Evolutionary conservation across 805 yeast genomes (phyloP), one percentile per base, ranked within the genome.

Genomic region (Candida endomychidarum): DNA sequence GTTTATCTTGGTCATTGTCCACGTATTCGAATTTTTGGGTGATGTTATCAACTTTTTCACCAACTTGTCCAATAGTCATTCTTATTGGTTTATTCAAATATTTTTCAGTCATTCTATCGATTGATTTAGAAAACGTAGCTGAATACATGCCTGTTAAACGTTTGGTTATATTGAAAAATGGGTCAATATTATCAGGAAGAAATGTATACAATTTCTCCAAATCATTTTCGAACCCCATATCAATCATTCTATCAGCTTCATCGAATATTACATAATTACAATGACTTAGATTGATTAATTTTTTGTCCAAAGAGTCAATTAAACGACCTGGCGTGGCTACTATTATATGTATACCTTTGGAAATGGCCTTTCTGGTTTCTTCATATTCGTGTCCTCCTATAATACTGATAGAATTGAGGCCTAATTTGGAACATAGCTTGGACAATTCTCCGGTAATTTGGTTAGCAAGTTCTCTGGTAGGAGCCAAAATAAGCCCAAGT

Each of bases 181-280:
- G 65, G 9, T 52, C 43, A 37, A 72, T 72, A 4, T 53, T 45
- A 0, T 58, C 46, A 0, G 87, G 83, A n/a, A 86, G 65, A 25
- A 65, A 65, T 3, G 65, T 67, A 37, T 85, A 58, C 11, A 91
- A 78, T 29, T 73, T 69, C 16, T 73, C 75, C 34, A 91, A 76
- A 53, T 88, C 88, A 23, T 77, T 83, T 57, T 88, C 96, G 58
- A 91, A 91, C 3, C 97, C 97, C 78, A 91, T 75, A 58, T 89
- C 96, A 30, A 91, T 81, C 98, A 91, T 91, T 49, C 90, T 72
- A 60, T 91, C 99, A 2, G 96, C 96, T 62, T 91, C 99, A 65
- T 91, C 99, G 67, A 90, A 72, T 1, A 86, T 82, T 16, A 91
- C 62, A 45, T 80, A 83, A 45, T 73, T 73, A 46, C 95, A 78